These are phyloP conservation scores for Pistacia integerrima DNA, from an alignment of 345 rosid species.

Conservation along the genomic window DNA sequence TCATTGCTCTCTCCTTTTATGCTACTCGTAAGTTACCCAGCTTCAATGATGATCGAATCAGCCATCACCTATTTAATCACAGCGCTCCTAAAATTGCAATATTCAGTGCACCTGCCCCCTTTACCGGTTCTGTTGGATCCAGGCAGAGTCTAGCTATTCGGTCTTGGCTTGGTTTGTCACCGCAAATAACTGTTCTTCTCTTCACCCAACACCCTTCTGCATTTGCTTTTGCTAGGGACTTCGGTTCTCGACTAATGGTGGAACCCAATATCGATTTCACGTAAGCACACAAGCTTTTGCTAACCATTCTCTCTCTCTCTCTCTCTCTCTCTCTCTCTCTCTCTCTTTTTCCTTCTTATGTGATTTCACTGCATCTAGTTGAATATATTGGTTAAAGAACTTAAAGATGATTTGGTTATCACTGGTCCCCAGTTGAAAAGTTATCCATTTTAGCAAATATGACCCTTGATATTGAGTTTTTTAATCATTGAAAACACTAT, in stretches of 20 bases:
- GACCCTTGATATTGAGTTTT: no score
- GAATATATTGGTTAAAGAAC: not conserved
- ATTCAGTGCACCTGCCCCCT: conserved; percentile 58
- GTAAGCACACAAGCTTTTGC: conserved; percentile 43
- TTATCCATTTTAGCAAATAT: no score
- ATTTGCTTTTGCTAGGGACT: conserved; percentile 45
- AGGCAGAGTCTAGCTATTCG: conserved; percentile 58
- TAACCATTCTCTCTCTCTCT: no score
- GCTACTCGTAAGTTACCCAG: conserved; percentile 66
- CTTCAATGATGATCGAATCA: conserved; percentile 29
- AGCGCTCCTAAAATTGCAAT: conserved; percentile 53
- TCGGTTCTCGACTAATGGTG: conserved; percentile 60
- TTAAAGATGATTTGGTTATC: not conserved
- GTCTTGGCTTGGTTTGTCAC: conserved; percentile 87
- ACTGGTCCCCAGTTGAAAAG: no score
- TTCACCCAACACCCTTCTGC: conserved; percentile 64
- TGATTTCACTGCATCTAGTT: not conserved
- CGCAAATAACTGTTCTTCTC: conserved; percentile 58
- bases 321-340: no score
- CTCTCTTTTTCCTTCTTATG: not conserved
- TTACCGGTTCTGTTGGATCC: conserved; percentile 39
- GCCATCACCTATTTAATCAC: conserved; percentile 13
- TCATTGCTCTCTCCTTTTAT: conserved; percentile 72
- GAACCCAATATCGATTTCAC: conserved; percentile 78
- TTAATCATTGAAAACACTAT: no score